A percentile compares a stretch with the other conserved stretches of the same genome.
These are phyloP conservation scores for Mycena crocata DNA, from an alignment of 768 basidiomycete species.

Conservation along the genomic window DNA sequence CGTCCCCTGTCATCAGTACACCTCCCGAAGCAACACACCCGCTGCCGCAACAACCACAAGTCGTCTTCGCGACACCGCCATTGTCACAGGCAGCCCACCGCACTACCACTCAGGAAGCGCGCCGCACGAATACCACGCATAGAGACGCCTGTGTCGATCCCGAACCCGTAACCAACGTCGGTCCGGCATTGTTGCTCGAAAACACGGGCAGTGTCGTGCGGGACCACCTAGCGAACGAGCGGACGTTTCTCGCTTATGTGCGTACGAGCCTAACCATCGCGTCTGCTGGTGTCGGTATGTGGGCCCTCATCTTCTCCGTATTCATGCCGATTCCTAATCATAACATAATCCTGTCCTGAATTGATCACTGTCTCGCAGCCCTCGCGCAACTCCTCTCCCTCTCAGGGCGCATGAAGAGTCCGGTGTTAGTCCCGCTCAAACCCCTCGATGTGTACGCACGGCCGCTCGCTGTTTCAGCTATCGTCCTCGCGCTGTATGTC, in stretches of 20 bases:
- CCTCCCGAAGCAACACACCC: background rate
- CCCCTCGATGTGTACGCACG: slow-evolving; percentile 10
- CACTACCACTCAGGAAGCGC: no score
- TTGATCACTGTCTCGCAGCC: background rate
- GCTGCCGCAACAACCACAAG: no score
- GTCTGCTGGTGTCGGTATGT: slow-evolving; percentile 51
- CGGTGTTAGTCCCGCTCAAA: background rate
- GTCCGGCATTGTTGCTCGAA: slow-evolving; percentile 42
- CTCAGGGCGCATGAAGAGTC: background rate
- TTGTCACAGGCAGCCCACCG: background rate
- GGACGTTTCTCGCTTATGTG: slow-evolving; percentile 59
- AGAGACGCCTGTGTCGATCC: no score
- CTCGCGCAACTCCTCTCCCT: slow-evolving; percentile 18
- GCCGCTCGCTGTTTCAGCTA: background rate
- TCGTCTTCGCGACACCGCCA: no score
- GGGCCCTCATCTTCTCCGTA: no score
- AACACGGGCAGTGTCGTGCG: slow-evolving; percentile 58
- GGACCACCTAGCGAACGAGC: slow-evolving; percentile 58
- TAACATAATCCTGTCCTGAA: background rate
- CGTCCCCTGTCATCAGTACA: background rate
- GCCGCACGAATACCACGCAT: background rate
- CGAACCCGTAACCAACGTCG: background rate
- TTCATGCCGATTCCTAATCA: no score
- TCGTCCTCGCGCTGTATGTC: slow-evolving; percentile 18
- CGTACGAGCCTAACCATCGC: slow-evolving; percentile 57